Percentiles rank a stretch among this genome's conserved stretches.
Conservation (phyloP, 805 yeast genomes). For the Pichia cabralensis region DNA sequence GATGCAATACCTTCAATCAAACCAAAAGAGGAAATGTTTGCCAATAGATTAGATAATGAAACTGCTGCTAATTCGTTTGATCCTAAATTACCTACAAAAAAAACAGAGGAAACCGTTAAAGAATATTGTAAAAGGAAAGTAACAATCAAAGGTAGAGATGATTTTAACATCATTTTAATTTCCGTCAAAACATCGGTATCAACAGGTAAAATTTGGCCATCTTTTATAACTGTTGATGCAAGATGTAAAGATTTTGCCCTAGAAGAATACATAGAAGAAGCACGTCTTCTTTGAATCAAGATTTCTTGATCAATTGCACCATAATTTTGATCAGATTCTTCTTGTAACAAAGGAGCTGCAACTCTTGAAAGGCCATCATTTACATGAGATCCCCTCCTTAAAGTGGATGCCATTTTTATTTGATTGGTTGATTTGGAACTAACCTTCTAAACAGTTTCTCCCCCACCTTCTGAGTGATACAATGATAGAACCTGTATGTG, state of each 20-base stretch:
- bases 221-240: constrained; percentile 14
- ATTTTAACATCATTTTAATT: constrained; percentile 27
- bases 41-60: constrained; percentile 46
- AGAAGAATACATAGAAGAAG: constrained; percentile 16
- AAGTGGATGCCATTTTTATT: no score
- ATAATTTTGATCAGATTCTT: no score
- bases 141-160: constrained; percentile 41
- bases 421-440: no score
- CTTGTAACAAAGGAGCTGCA: no score
- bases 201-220: constrained; percentile 27
- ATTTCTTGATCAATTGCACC: constrained; percentile 11
- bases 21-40: constrained; percentile 46
- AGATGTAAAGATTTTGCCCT: constrained; percentile 9
- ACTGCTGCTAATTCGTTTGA: constrained; percentile 49
- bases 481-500: no score
- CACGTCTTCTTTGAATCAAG: constrained; percentile 20
- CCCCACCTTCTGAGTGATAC: no score
- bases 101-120: constrained; percentile 42
- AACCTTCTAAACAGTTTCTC: no score
- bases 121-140: constrained; percentile 48
- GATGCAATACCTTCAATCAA: constrained; percentile 50
- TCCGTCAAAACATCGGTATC: constrained; percentile 32
- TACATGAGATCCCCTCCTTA: no score
- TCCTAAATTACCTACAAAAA: constrained; percentile 52
- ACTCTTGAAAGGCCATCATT: no score